Base-by-base conservation (phyloP, 345 rosid species). In the Rhodamnia rubescens region DNA sequence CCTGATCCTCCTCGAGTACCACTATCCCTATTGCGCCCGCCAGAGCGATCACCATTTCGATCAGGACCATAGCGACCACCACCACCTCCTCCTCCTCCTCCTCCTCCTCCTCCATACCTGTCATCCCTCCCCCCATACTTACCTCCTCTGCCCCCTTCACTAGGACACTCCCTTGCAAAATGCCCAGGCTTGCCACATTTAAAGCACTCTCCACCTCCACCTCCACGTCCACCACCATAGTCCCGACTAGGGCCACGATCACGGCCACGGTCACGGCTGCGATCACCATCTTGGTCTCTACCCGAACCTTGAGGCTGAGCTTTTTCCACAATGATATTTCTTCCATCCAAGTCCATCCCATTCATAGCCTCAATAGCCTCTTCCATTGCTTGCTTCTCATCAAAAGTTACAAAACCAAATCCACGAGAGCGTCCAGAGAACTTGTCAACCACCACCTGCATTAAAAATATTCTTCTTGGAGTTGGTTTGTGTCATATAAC, bases 181-280 rank as follows among this genome's bases (percentile, higher is more conserved):
- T 96, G 99, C 55, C 99, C 98, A 87, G 98, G 98, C 89, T 96
- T 96, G 83, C 98, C 98, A 81, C 99, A 96, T 88, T 92, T 95
- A 84, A 96, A 96, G 92, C 99, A 96, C 53, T 93, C 99, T 85
- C 98, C 98, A 85, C 96, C 93, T 88, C 90, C 91, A 78, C 89
- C 82, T 84, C 95, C 93, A 91, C 88, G 26, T 9, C 80, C 88
- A 29, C 92, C 93, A 85, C 92, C 87, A 78, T 90, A 92, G 21
- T 84, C 88, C 40, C 84, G 88, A 49, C 85, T 89, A 69, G 86
- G 89, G 20, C 88, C 96, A 83, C 95, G 96, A 61, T 88, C 96
- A 82, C 92, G 91, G 2, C 93, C 94, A n/a, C 95, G 95, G 74
- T 91, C 93, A 85, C 96, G 95, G 85, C 81, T 75, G 82, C 95